Evolutionary conservation across 2,329 filamentous ascomycete species (phyloP).

Genomic region (Plenodomus lindquistii): DNA sequence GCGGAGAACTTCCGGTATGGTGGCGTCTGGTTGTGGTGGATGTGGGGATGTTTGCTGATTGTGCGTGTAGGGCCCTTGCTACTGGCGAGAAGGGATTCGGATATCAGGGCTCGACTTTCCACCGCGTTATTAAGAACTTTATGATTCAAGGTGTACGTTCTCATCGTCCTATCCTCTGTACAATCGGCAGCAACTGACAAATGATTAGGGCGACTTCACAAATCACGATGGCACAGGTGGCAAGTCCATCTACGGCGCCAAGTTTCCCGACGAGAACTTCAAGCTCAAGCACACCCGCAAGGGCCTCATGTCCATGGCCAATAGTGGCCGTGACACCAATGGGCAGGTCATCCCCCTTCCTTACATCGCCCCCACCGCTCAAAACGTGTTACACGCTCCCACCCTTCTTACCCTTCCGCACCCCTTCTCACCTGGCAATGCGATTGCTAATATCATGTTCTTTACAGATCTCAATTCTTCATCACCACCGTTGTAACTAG

Average conservation of each 20-base stretch:
- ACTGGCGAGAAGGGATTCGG: conserved; percentile 87
- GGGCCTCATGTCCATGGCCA: conserved; percentile 74
- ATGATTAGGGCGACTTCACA: conserved; percentile 68
- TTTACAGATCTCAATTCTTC: conserved; percentile 73
- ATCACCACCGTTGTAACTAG: conserved; percentile 81
- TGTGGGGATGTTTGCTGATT: conserved; percentile 18
- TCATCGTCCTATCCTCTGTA: background rate
- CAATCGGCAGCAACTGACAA: background rate
- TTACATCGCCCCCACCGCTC: background rate
- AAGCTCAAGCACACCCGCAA: conserved; percentile 90
- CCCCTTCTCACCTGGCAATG: too few species aligned
- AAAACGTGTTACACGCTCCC: too few species aligned
- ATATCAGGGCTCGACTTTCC: conserved; percentile 80
- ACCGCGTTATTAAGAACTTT: conserved; percentile 87
- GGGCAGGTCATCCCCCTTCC: background rate
- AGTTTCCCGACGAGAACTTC: conserved; percentile 91
- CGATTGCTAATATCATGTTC: conserved; percentile 57
- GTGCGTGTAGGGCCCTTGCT: conserved; percentile 74
- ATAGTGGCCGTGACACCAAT: conserved; percentile 72
- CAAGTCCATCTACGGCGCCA: conserved; percentile 85
- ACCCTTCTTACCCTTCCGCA: too few species aligned
- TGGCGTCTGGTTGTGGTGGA: background rate
- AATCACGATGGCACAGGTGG: conserved; percentile 79
- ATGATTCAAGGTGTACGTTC: conserved; percentile 77
- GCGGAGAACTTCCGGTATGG: conserved; percentile 65